A percentile compares a stretch with the other conserved stretches of the same genome.
phyloP scores from a whole-genome alignment of 2,329 filamentous ascomycete species.

The Trichoderma sp. region DNA sequence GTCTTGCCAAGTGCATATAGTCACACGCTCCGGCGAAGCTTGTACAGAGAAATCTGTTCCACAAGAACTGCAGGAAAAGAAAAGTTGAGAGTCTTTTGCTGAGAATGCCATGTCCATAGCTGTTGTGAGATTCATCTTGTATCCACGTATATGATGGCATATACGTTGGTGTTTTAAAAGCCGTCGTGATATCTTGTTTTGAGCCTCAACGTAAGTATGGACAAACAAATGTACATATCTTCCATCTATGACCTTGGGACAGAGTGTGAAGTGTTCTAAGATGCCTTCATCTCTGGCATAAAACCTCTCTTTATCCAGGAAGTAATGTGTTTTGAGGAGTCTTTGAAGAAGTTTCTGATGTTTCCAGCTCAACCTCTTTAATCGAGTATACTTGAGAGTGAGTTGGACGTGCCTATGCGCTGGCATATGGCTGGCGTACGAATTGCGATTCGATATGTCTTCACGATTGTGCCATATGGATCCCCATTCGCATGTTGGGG shows the following conservation, averaged over 20 bases:
- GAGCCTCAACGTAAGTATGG: not conserved
- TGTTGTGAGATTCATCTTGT: too few relatives aligned
- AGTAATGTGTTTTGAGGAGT: not conserved
- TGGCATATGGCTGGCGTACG: not conserved
- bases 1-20: constrained; percentile 13
- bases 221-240: not conserved
- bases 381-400: constrained; percentile 5
- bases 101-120: not conserved
- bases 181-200: not conserved
- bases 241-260: constrained; percentile 9
- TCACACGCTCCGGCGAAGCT: not conserved
- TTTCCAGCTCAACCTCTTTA: not conserved
- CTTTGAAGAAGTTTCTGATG: not conserved
- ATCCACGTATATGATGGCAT: not conserved
- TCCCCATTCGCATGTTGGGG: not conserved
- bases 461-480: not conserved
- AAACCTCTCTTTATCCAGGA: not conserved
- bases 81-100: not conserved
- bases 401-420: constrained; percentile 5
- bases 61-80: not conserved
- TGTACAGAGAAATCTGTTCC: constrained; percentile 1
- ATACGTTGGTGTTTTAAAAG: not conserved
- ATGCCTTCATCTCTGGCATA: not conserved
- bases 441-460: not conserved
- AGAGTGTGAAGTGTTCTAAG: not conserved